phyloP scores from a whole-genome alignment of 2,329 filamentous ascomycete species.

The Leptographium procerum region DNA sequence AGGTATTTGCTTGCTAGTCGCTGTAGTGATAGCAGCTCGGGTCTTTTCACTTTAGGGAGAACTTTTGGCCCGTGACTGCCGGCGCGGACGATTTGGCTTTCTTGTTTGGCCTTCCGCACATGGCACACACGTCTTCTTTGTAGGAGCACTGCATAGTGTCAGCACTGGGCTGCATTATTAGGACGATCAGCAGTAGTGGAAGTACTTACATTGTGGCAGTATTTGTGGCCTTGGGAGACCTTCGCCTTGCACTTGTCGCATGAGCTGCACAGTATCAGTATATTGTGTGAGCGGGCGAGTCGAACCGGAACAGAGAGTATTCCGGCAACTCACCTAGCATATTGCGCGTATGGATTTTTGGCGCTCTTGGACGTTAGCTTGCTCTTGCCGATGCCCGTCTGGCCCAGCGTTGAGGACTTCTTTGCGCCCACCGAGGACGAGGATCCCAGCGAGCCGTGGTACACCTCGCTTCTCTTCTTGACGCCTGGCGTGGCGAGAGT shows the following conservation, averaged over 20 bases:
- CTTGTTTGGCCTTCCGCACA: slow-evolving; percentile 50
- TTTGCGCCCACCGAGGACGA: slow-evolving; percentile 26
- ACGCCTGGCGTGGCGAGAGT: slow-evolving; percentile 52
- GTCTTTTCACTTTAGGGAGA: slow-evolving; percentile 42
- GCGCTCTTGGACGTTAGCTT: slow-evolving; percentile 53
- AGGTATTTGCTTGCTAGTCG: neutral
- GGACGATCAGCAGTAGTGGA: neutral
- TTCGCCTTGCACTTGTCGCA: slow-evolving; percentile 53
- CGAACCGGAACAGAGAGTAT: neutral
- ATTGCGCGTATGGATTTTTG: slow-evolving; percentile 55
- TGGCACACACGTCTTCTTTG: slow-evolving; percentile 49
- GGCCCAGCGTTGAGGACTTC: slow-evolving; percentile 42
- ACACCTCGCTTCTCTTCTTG: slow-evolving; percentile 57
- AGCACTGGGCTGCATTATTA: neutral
- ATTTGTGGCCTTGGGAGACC: slow-evolving; percentile 48
- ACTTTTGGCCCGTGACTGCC: slow-evolving; percentile 48
- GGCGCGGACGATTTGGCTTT: slow-evolving; percentile 38
- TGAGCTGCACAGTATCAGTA: slow-evolving; percentile 22
- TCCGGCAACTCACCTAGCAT: slow-evolving; percentile 29
- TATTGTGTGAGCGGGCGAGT: no score
- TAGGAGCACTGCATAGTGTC: slow-evolving; percentile 38
- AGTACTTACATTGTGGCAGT: slow-evolving; percentile 32
- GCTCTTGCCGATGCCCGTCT: slow-evolving; percentile 51
- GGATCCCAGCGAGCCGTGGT: slow-evolving; percentile 45
- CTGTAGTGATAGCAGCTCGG: no score